Conservation (phyloP, 352 stramenopile species). For the Phytophthora melonis region DNA sequence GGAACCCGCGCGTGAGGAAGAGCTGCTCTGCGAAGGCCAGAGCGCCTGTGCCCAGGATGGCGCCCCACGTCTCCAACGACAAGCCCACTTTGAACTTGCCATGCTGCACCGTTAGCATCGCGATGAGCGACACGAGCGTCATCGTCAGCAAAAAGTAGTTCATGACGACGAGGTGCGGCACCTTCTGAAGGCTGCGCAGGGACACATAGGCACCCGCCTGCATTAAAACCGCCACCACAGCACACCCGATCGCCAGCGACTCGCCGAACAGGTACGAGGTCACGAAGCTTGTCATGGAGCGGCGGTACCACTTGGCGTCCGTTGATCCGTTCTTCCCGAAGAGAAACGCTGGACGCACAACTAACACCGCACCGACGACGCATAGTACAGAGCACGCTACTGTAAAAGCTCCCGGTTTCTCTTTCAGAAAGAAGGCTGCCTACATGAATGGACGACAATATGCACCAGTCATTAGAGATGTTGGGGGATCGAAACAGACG, state of each 20-base stretch:
- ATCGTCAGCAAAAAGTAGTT: slow-evolving; percentile 63
- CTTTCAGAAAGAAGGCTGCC: slow-evolving; percentile 50
- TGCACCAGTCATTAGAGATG: not conserved
- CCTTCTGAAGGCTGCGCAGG: slow-evolving; percentile 53
- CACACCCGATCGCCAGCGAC: slow-evolving; percentile 40
- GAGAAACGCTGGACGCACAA: slow-evolving; percentile 55
- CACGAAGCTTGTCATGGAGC: slow-evolving; percentile 39
- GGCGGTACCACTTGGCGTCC: slow-evolving; percentile 32
- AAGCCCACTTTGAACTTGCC: slow-evolving; percentile 38
- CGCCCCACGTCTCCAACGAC: slow-evolving; percentile 32
- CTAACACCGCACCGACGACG: slow-evolving; percentile 54
- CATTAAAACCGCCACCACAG: slow-evolving; percentile 38
- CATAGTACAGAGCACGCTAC: slow-evolving; percentile 50
- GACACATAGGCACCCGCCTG: slow-evolving; percentile 55
- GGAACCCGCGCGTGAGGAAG: slow-evolving; percentile 69
- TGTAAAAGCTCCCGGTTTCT: slow-evolving; percentile 47
- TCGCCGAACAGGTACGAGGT: slow-evolving; percentile 42
- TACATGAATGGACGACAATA: slow-evolving; percentile 16
- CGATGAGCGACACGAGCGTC: slow-evolving; percentile 49
- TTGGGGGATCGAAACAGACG: not conserved
- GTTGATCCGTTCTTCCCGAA: slow-evolving; percentile 49
- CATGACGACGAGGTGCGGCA: slow-evolving; percentile 69
- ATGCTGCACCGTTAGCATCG: slow-evolving; percentile 39
- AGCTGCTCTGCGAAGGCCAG: slow-evolving; percentile 62
- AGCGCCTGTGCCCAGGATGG: slow-evolving; percentile 48